Evolutionary conservation across 306 rosid species (phyloP).

Genomic region (Chamaecrista fasciculata): DNA sequence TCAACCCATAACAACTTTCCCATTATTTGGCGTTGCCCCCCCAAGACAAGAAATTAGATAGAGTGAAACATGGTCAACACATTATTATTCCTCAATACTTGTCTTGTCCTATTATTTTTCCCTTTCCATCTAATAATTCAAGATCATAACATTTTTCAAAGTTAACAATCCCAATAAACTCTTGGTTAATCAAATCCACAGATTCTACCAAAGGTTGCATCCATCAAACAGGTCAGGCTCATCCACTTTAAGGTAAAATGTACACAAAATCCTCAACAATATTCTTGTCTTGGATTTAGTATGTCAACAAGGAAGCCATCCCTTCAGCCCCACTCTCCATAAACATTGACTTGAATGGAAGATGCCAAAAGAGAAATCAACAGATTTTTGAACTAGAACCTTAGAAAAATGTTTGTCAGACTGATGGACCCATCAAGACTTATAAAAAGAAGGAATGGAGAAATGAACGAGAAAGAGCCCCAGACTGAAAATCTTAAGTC

Average conservation of each 20-base stretch:
- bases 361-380: not conserved
- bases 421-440: no score
- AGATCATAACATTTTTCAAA: not conserved
- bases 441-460: no score
- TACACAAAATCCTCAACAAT: not conserved
- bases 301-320: not conserved
- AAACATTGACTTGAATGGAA: not conserved
- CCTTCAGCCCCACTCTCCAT: not conserved
- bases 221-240: not conserved
- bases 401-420: not conserved
- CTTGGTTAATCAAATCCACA: not conserved
- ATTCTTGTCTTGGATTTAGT: not conserved
- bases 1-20: not conserved
- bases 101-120: not conserved
- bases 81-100: conserved; percentile 5
- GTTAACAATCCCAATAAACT: not conserved
- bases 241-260: not conserved
- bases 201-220: not conserved
- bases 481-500: no score
- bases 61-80: not conserved
- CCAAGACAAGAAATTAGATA: not conserved
- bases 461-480: no score
- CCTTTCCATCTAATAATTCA: not conserved
- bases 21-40: not conserved
- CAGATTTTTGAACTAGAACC: not conserved